phyloP scores from a whole-genome alignment of 345 rosid species.

The Salix arbutifolia region DNA sequence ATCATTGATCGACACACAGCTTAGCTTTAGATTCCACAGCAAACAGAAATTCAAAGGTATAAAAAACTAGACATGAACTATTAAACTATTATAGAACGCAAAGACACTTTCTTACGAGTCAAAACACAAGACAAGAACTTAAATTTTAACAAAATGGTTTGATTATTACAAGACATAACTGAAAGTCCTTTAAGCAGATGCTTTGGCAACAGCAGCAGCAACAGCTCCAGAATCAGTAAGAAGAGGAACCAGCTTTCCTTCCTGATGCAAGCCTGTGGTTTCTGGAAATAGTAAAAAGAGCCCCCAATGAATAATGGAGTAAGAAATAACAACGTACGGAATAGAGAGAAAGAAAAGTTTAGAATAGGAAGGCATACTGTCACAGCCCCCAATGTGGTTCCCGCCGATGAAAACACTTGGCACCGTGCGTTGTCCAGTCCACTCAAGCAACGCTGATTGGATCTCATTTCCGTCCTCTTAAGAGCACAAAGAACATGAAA shows the following conservation, averaged over 20 bases:
- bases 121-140: neutral
- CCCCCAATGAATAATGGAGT: neutral
- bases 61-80: too few species aligned
- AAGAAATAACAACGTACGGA: neutral
- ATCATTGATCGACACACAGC: too few species aligned
- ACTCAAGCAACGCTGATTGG: conserved; percentile 57
- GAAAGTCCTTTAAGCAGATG: conserved; percentile 30
- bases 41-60: too few species aligned
- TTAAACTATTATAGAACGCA: too few species aligned
- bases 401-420: conserved; percentile 75
- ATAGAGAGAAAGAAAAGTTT: neutral
- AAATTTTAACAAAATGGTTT: neutral
- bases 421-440: conserved; percentile 70
- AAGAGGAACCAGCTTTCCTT: conserved; percentile 66
- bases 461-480: conserved; percentile 63
- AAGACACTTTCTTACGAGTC: too few species aligned
- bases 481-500: neutral
- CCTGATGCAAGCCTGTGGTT: conserved; percentile 44
- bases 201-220: conserved; percentile 30
- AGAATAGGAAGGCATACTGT: conserved; percentile 33
- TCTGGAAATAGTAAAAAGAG: conserved; percentile 32
- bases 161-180: conserved; percentile 6
- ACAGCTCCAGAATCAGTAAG: conserved; percentile 76
- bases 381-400: conserved; percentile 83
- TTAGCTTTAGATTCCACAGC: too few species aligned